Conservation (phyloP, 139 green algal species). For the Tetraselmis chui region DNA sequence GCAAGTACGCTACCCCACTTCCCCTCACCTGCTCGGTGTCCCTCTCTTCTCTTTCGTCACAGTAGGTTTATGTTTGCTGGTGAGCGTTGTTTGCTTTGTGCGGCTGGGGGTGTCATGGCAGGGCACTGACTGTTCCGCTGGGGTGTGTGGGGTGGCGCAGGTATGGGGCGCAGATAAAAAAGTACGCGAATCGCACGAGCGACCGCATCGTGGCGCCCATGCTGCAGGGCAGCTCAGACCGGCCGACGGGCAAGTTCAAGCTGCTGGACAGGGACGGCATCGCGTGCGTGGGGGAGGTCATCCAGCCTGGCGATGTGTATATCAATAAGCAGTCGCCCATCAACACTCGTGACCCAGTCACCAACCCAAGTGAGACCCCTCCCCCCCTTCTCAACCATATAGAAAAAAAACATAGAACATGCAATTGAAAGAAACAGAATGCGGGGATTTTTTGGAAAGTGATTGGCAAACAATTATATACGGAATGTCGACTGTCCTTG, state of each 20-base stretch:
- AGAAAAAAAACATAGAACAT: too few species aligned
- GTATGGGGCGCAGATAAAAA: conserved; percentile 44
- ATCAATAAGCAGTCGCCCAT: conserved; percentile 89
- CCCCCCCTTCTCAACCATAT: background rate
- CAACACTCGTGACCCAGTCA: conserved; percentile 50
- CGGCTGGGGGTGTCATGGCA: too few species aligned
- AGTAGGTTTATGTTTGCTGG: too few species aligned
- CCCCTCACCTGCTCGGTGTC: too few species aligned
- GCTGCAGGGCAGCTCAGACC: background rate
- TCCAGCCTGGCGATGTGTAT: conserved; percentile 71
- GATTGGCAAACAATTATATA: too few species aligned
- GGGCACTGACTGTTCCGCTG: too few species aligned
- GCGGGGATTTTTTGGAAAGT: too few species aligned
- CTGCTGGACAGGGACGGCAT: conserved; percentile 89
- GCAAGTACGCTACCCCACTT: conserved; percentile 54
- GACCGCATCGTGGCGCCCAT: conserved; percentile 70
- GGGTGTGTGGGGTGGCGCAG: too few species aligned
- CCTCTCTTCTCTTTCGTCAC: too few species aligned
- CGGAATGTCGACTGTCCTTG: too few species aligned
- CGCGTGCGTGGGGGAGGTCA: conserved; percentile 69
- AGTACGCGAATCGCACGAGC: conserved; percentile 84
- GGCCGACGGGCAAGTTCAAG: conserved; percentile 19
- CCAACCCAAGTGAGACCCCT: background rate
- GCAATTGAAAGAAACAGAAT: too few species aligned
- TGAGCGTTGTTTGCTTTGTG: too few species aligned